Evolutionary conservation across 108 stramenopile species (phyloP).

Genomic region (Discostella pseudostelligera): DNA sequence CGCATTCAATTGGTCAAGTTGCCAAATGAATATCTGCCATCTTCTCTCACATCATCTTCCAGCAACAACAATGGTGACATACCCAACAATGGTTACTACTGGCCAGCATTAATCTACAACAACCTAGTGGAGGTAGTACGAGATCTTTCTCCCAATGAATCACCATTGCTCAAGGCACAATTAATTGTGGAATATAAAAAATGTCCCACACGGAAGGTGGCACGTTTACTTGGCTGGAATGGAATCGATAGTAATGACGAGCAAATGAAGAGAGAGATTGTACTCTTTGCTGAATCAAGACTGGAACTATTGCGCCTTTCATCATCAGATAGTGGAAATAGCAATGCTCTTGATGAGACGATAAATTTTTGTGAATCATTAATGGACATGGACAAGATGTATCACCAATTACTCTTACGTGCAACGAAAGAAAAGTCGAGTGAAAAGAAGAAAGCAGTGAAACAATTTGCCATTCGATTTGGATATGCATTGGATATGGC

Average conservation of each 20-base stretch:
- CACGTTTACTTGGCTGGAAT: conserved; percentile 24
- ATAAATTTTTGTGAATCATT: no score
- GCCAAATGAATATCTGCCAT: no score
- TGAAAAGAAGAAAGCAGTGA: not conserved
- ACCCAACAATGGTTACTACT: not conserved
- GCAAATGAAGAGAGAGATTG: no score
- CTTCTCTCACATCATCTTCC: not conserved
- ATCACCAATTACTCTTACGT: no score
- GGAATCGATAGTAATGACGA: not conserved
- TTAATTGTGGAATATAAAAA: conserved; percentile 5
- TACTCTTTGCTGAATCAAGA: not conserved
- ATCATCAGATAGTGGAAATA: no score
- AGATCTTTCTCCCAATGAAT: conserved; percentile 5
- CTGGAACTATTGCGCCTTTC: not conserved
- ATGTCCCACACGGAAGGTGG: not conserved
- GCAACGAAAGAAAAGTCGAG: not conserved
- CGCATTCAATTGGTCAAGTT: no score
- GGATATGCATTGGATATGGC: conserved; percentile 27
- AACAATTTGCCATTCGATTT: conserved; percentile 5
- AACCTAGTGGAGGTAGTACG: conserved; percentile 17
- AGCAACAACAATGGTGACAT: not conserved
- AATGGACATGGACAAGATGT: no score
- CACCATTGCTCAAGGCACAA: conserved; percentile 8
- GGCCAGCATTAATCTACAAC: conserved; percentile 30
- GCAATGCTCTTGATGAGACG: no score